A percentile compares a stretch with the other conserved stretches of the same genome.
phyloP scores from a whole-genome alignment of 306 rosid species.

The apple (Malus domestica) region DNA sequence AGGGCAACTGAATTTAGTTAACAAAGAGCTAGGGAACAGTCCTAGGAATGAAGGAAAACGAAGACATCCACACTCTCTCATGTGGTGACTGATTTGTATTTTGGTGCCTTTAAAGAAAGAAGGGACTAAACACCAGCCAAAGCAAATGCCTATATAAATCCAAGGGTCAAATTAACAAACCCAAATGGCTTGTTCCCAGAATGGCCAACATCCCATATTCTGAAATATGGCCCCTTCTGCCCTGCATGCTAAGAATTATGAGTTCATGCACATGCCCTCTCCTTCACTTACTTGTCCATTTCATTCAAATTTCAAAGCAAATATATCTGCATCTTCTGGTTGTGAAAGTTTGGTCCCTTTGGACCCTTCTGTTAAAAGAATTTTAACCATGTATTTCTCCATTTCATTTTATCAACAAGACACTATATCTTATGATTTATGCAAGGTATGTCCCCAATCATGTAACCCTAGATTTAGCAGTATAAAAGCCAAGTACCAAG shows the following conservation, averaged over 20 bases:
- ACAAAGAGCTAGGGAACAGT: not conserved
- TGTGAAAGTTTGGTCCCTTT: not conserved
- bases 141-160: not conserved
- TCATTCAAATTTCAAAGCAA: not conserved
- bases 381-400: not conserved
- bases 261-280: conserved; percentile 36
- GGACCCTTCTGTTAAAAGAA: not conserved
- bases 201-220: conserved; percentile 70
- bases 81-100: not conserved
- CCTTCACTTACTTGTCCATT: not conserved
- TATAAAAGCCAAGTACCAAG: not conserved
- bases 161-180: conserved; percentile 18
- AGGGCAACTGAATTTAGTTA: not conserved
- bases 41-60: conserved; percentile 12
- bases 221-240: conserved; percentile 30
- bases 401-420: not conserved
- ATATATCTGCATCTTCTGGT: not conserved
- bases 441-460: not conserved
- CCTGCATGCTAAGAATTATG: conserved; percentile 40
- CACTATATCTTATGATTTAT: not conserved
- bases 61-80: conserved; percentile 17
- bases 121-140: not conserved
- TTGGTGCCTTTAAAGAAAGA: not conserved
- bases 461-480: not conserved
- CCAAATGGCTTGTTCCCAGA: conserved; percentile 29